Evolutionary conservation across 352 stramenopile species (phyloP).

Genomic region (Globisporangium echinulatum): DNA sequence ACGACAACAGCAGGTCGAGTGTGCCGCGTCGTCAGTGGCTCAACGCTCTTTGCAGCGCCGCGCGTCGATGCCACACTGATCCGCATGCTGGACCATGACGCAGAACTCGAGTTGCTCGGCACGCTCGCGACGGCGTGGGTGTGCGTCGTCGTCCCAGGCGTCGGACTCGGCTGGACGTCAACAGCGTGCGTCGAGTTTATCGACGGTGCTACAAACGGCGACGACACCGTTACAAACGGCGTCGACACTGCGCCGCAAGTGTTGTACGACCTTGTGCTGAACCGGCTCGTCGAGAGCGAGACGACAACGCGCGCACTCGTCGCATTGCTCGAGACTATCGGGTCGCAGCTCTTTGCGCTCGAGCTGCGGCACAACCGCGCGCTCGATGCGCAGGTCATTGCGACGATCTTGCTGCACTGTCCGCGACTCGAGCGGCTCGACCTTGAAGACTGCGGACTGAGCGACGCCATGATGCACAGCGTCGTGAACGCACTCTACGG

Average conservation of each 20-base stretch:
- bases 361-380: constrained; percentile 4
- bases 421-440: constrained; percentile 6
- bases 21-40: not conserved
- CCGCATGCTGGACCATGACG: not conserved
- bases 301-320: constrained; percentile 3
- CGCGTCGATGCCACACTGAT: not conserved
- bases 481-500: constrained; percentile 1
- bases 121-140: not conserved
- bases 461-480: not conserved
- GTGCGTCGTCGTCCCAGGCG: constrained; percentile 6
- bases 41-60: not conserved
- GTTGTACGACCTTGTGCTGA: constrained; percentile 7
- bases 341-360: constrained; percentile 4
- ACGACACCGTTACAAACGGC: too few species aligned
- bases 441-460: constrained; percentile 4
- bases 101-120: constrained; percentile 6
- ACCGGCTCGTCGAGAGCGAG: not conserved
- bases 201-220: not conserved
- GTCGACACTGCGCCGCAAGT: not conserved
- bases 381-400: not conserved
- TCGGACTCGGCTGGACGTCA: constrained; percentile 7
- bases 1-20: not conserved
- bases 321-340: constrained; percentile 3
- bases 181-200: not conserved
- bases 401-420: constrained; percentile 2